A percentile compares a stretch with the other conserved stretches of the same genome.
phyloP scores from a whole-genome alignment of 805 yeast genomes.

The Limtongia smithiae region DNA sequence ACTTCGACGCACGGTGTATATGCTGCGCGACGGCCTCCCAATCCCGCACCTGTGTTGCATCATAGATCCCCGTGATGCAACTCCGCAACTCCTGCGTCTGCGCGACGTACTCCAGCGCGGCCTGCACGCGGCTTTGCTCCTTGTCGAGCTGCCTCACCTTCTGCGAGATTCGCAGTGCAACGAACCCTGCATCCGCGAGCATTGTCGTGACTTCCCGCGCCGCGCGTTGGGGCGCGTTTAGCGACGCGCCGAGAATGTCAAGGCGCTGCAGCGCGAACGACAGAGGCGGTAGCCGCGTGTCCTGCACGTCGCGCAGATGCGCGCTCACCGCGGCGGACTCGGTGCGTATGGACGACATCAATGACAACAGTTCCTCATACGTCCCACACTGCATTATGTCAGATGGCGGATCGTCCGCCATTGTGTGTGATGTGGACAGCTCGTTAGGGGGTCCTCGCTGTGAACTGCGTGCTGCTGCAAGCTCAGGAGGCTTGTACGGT shows the following conservation, averaged over 20 bases:
- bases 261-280: conserved; percentile 30
- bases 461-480: too few species aligned
- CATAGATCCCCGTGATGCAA: conserved; percentile 60
- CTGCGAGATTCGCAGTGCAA: conserved; percentile 64
- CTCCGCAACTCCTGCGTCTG: conserved; percentile 63
- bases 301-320: conserved; percentile 5
- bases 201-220: conserved; percentile 55
- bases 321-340: conserved; percentile 10
- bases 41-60: conserved; percentile 62
- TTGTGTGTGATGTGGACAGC: too few species aligned
- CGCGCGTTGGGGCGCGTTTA: conserved; percentile 44
- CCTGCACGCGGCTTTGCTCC: conserved; percentile 62
- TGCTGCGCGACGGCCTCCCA: conserved; percentile 78
- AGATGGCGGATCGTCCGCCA: background rate
- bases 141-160: conserved; percentile 66
- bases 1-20: conserved; percentile 43
- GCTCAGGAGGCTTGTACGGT: too few species aligned
- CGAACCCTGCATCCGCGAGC: conserved; percentile 57
- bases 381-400: conserved; percentile 19
- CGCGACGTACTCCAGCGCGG: conserved; percentile 61
- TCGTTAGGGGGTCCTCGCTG: too few species aligned
- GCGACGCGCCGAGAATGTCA: conserved; percentile 34
- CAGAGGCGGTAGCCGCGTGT: conserved; percentile 16
- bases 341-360: conserved; percentile 10
- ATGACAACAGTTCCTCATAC: conserved; percentile 14